phyloP scores from a whole-genome alignment of 192 early-diverging fungal genomes.

The Chytriomyces confervae region DNA sequence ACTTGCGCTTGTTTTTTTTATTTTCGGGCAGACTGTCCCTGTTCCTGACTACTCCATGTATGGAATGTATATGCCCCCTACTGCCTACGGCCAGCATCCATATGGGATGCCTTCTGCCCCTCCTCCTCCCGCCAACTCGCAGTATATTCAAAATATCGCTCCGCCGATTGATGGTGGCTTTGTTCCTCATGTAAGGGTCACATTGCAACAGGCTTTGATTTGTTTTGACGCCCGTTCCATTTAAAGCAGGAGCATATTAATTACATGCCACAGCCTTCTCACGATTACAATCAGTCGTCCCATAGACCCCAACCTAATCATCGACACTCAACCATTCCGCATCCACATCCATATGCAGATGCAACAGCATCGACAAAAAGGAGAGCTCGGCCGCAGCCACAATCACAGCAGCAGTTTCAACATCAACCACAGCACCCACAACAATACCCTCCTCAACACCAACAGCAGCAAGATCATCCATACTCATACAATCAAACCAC shows the following conservation, averaged over 20 bases:
- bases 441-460: conserved; percentile 3
- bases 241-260: neutral
- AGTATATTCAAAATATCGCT: no score
- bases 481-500: neutral
- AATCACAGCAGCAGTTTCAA: conserved; percentile 7
- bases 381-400: conserved; percentile 1
- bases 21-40: no score
- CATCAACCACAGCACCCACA: conserved; percentile 1
- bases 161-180: no score
- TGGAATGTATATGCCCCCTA: no score
- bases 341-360: conserved; percentile 25
- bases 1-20: no score
- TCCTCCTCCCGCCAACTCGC: no score
- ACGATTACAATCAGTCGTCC: conserved; percentile 18
- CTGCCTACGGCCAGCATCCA: no score
- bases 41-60: no score
- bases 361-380: neutral
- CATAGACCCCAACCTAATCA: conserved; percentile 23
- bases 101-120: no score
- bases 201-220: no score
- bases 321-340: neutral
- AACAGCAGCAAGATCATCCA: conserved; percentile 4
- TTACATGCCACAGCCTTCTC: neutral
- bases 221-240: neutral
- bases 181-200: no score